A percentile compares a stretch with the other conserved stretches of the same genome.
Conservation (phyloP, 768 basidiomycete species). For the Imleria badia region DNA sequence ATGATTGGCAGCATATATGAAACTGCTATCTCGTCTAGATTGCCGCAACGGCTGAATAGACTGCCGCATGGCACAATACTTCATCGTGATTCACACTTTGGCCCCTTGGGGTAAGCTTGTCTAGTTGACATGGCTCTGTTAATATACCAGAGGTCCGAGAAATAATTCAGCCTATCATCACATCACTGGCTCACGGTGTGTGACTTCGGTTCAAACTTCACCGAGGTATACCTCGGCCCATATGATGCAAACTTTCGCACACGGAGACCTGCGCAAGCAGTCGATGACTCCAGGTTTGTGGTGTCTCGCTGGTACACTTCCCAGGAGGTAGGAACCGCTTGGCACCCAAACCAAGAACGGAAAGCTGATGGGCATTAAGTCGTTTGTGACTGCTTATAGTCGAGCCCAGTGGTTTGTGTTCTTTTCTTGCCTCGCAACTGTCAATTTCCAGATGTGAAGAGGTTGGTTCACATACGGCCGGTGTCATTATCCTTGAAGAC, state of each 20-base stretch:
- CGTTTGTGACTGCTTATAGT: not conserved
- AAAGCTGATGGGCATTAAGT: slow-evolving; percentile 48
- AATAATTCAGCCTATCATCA: slow-evolving; percentile 1
- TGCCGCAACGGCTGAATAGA: not conserved
- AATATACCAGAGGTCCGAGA: slow-evolving; percentile 8
- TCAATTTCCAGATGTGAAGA: not conserved
- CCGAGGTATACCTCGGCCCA: slow-evolving; percentile 19
- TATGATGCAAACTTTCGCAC: slow-evolving; percentile 42
- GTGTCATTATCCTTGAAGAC: not conserved
- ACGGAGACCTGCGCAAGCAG: slow-evolving; percentile 34
- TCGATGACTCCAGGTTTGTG: slow-evolving; percentile 42
- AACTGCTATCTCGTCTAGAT: not conserved
- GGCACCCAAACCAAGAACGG: slow-evolving; percentile 51
- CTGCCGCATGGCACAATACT: not conserved
- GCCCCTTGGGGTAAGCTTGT: slow-evolving; percentile 16
- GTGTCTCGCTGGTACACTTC: slow-evolving; percentile 43
- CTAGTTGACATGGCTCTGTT: slow-evolving; percentile 8
- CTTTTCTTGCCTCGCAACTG: not conserved
- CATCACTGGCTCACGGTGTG: not conserved
- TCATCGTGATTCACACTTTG: not conserved
- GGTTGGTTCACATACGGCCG: not conserved
- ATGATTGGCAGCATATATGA: not conserved
- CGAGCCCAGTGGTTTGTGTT: not conserved
- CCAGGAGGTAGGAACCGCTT: slow-evolving; percentile 43
- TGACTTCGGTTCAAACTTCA: not conserved